Base-by-base conservation (phyloP, 2,329 filamentous ascomycete species). In the Fusarium sp. region DNA sequence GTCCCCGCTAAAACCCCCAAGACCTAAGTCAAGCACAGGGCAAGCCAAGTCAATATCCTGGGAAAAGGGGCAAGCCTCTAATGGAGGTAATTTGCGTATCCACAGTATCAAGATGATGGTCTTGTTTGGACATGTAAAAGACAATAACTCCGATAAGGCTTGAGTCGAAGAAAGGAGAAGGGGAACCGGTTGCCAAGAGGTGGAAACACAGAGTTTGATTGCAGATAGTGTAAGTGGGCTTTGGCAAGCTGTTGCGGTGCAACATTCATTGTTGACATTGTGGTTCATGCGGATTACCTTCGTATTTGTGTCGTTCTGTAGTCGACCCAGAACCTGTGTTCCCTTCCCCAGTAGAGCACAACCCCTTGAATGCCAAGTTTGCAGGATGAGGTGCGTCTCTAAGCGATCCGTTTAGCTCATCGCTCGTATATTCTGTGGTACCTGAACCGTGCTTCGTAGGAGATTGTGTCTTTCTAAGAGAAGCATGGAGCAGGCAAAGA, bases 91-190 rank as follows among this genome's bases (percentile, higher is more conserved):
- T 74, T 74, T 74, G 70, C 49, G 65, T 52, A 70, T 69, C 72
- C 73, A 74, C 72, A 74, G 53, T 54, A 65, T 74, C 69, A 64
- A 74, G 70, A 74, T 72, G 71, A 73, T 70, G 44, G 60, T 48
- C 63, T 58, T 53, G 54, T 61, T 58, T 65, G 62, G 38, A 55
- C 55, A 62, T 69, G 65, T 47, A 62, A 60, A 54, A 47, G 55
- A 52, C 51, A 55, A 45, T 49, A 56, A 46, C 38, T 41, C 53
- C 58, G 58, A 60, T 55, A 44, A 47, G 46, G 30, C 47, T 46
- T 22, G 53, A 47, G 25, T 27, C n/a, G 40, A 52, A 49, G 58
- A 63, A 41, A 59, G 62, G 63, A 65, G 54, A 61, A 48, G 24
- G 27, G 38, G 44, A 44, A 53, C 15, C 15, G 22, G 30, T 16